phyloP scores from a whole-genome alignment of 1,139 yeast genomes.

The Spencermartinsiella ligniputridi region DNA sequence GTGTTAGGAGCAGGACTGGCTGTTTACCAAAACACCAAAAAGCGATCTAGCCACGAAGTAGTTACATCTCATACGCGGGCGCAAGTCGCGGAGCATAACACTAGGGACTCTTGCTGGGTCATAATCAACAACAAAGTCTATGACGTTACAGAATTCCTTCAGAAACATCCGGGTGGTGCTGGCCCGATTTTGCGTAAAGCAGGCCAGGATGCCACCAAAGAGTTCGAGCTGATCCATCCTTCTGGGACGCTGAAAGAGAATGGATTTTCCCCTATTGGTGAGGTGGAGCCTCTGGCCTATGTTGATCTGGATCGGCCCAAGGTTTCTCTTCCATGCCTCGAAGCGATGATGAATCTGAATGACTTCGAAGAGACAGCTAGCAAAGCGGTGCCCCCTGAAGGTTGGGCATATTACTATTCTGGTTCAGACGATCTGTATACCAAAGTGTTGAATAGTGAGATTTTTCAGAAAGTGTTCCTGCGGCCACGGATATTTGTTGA shows the following conservation, averaged over 20 bases:
- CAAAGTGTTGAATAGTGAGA: constrained; percentile 44
- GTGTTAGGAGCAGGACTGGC: constrained; percentile 4
- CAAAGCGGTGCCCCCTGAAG: constrained; percentile 43
- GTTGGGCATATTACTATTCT: constrained; percentile 55
- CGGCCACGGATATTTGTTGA: constrained; percentile 48
- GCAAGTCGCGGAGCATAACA: constrained; percentile 56
- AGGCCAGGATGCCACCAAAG: constrained; percentile 58
- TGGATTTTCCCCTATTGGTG: constrained; percentile 10
- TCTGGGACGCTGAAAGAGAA: constrained; percentile 9
- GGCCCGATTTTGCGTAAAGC: constrained; percentile 51
- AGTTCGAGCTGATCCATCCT: constrained; percentile 56
- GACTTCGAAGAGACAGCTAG: constrained; percentile 53
- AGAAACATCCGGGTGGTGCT: constrained; percentile 53
- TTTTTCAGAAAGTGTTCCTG: constrained; percentile 42
- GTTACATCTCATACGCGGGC: constrained; percentile 29
- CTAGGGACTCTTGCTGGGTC: constrained; percentile 57
- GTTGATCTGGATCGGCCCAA: constrained; percentile 4
- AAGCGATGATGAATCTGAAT: constrained; percentile 45
- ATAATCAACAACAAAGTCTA: constrained; percentile 49
- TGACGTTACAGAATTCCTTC: constrained; percentile 47
- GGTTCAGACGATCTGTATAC: constrained; percentile 54
- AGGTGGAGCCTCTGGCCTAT: constrained; percentile 11
- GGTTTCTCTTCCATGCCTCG: constrained; percentile 38
- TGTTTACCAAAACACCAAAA: not conserved
- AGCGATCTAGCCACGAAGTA: not conserved